Percentiles rank a stretch among this genome's conserved stretches.
These are phyloP conservation scores for Neocatenulostroma microsporum DNA, from an alignment of 2,329 filamentous ascomycete species.

Conservation along the genomic window DNA sequence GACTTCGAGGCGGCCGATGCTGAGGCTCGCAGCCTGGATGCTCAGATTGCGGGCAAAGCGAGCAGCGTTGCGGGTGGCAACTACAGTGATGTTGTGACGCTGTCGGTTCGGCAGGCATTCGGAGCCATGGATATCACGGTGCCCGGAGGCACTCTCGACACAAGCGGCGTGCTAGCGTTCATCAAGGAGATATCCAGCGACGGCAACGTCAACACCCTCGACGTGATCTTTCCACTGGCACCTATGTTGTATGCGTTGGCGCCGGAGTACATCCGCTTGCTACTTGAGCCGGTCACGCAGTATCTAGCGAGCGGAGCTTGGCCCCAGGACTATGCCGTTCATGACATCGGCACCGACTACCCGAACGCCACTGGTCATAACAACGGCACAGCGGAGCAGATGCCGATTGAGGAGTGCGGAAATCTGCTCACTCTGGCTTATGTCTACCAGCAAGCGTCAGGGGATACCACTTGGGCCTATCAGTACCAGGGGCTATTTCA, in stretches of 20 bases:
- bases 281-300: constrained; percentile 32
- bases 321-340: constrained; percentile 26
- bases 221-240: constrained; percentile 50
- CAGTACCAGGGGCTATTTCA: constrained; percentile 40
- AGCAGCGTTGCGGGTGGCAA: constrained; percentile 46
- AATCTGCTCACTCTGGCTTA: constrained; percentile 53
- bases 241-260: constrained; percentile 26
- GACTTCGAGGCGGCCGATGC: constrained; percentile 33
- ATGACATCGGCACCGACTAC: constrained; percentile 26
- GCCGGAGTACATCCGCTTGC: constrained; percentile 29
- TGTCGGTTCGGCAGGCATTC: constrained; percentile 72
- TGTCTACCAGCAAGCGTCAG: constrained; percentile 42
- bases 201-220: constrained; percentile 72
- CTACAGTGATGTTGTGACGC: constrained; percentile 40
- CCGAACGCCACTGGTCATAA: constrained; percentile 30
- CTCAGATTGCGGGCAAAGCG: constrained; percentile 14
- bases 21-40: constrained; percentile 26
- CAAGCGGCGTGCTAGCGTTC: constrained; percentile 60
- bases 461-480: constrained; percentile 31
- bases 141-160: constrained; percentile 49
- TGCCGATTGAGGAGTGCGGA: constrained; percentile 54
- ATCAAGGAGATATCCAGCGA: constrained; percentile 74
- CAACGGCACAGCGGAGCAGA: constrained; percentile 30
- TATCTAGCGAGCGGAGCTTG: constrained; percentile 27
- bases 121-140: constrained; percentile 59